These are phyloP conservation scores for Ephemerocybe angulata DNA, from an alignment of 768 basidiomycete genomes.

Conservation along the genomic window DNA sequence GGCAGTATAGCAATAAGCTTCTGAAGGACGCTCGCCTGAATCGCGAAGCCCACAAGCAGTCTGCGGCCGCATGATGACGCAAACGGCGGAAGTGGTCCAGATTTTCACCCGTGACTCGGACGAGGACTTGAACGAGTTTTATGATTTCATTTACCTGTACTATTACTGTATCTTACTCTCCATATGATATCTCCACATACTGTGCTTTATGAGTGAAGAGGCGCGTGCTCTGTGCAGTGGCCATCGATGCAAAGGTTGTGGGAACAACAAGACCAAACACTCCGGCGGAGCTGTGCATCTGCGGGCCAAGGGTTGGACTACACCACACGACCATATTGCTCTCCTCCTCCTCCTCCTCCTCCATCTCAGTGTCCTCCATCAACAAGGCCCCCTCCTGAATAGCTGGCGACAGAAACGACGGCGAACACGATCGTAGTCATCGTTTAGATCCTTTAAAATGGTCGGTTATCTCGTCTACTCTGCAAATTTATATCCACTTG, in stretches of 20 bases:
- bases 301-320: slow-evolving; percentile 11
- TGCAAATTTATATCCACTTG: slow-evolving; percentile 9
- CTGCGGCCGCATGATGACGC: neutral
- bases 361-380: slow-evolving; percentile 9
- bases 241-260: too few relatives aligned
- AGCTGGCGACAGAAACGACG: neutral
- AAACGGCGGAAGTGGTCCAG: too few relatives aligned
- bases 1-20: slow-evolving; percentile 31
- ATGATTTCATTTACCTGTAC: too few relatives aligned
- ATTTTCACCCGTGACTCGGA: too few relatives aligned
- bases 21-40: slow-evolving; percentile 17
- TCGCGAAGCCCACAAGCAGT: neutral
- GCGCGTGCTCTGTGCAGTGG: too few relatives aligned
- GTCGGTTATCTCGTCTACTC: slow-evolving; percentile 22
- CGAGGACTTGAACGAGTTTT: too few relatives aligned
- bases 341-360: slow-evolving; percentile 14
- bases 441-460: slow-evolving; percentile 23
- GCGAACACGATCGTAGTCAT: slow-evolving; percentile 2
- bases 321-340: slow-evolving; percentile 36
- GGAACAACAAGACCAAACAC: too few relatives aligned
- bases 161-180: too few relatives aligned
- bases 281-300: slow-evolving; percentile 25
- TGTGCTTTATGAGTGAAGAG: too few relatives aligned
- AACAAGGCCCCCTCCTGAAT: slow-evolving; percentile 1
- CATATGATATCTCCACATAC: too few relatives aligned